Evolutionary conservation across 345 rosid species (phyloP), one percentile per base, ranked within the genome.

Genomic region (Hypericum androsaemum): DNA sequence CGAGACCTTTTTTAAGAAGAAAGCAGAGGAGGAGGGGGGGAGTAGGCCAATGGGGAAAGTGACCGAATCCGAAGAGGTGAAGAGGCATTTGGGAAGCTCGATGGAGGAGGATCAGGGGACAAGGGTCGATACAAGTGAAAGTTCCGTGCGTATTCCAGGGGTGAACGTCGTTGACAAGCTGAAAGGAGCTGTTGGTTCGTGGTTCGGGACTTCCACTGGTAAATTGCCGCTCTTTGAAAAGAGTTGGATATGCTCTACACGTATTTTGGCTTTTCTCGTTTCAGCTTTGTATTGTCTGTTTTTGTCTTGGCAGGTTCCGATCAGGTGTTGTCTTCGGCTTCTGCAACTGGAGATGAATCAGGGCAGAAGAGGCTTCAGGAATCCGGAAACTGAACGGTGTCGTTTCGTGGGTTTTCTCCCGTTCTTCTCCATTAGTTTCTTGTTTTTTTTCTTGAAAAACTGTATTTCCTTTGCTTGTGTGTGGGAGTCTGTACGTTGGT

Each of bases 1-100:
- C 0, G 80, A 74, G 52, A 67, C 76, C 28, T 61, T 79, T 63
- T 73, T 64, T 8, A 65, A 43, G 61, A 63, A 48, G 51, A 80
- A 46, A 10, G n/a, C 11, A 3, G 49, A 12, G 36, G 47, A 48
- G 10, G 32, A 28, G 22, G 14, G 50, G 0, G 71, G 10, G 36
- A 36, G 55, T 38, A 56, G 28, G 53, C 56, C 71, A 35, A 67
- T 37, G 37, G 85, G 65, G 41, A 72, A 22, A 13, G 77, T 80
- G 54, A 77, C 75, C 0, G 92, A 80, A 39, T 79, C 97, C 0
- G 80, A 72, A 64, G 79, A 80, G 67, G 88, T 73, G 52, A 69
- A 56, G 53, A 59, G 63, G 56, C 61, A 62, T 22, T 46, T 83
- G 55, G 83, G 83, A 9, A 39, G 63, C 12, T 10, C 45, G 28